Base-by-base conservation (phyloP, 306 rosid genomes). In the Quercus berberidifolia region DNA sequence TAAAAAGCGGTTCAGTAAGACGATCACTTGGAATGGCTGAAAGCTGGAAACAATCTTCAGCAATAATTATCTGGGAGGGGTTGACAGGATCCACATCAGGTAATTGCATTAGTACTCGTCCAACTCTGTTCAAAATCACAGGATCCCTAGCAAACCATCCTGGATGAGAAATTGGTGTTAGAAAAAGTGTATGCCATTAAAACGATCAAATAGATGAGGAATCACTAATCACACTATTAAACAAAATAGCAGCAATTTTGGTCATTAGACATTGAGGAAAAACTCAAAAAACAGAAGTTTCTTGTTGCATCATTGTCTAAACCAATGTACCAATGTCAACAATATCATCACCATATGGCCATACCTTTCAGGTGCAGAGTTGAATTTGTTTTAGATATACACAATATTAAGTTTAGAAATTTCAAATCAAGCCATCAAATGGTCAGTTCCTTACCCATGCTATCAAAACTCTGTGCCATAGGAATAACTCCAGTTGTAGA, bases 121-220 rank as follows among this genome's bases (percentile, higher is more conserved):
- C 98, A 26, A 92, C 94, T 84, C 69, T 80, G 71, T 76, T 90
- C 85, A 95, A 88, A 86, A 88, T 69, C 59, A 38, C 72, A 11
- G 94, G 92, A 83, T 92, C 90, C 92, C 96, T 87, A 26, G 99
- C 93, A 82, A 95, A 92, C 97, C 99, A 95, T 83, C 99, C 98
- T 95, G 88, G 70, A 82, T 56, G 38, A 71, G 77, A 88, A 87
- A 74, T 70, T 68, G 57, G 81, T 75, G 86, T 83, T 68, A 82
- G 76, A 59, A 19, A 46, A 49, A 49, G 17, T 49, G 4, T 49
- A 12, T 49, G 54, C 54, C 4, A 28, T 15, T 72, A 62, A 35
- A 19, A 33, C 18, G 72, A 31, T 6, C 21, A 2, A 17, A 5
- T 2, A 5, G 21, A 7, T 7, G 21, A 35, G 25, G n/a, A 11